phyloP scores from a whole-genome alignment of 495 filamentous ascomycete species.

The Aspergillus affinis region DNA sequence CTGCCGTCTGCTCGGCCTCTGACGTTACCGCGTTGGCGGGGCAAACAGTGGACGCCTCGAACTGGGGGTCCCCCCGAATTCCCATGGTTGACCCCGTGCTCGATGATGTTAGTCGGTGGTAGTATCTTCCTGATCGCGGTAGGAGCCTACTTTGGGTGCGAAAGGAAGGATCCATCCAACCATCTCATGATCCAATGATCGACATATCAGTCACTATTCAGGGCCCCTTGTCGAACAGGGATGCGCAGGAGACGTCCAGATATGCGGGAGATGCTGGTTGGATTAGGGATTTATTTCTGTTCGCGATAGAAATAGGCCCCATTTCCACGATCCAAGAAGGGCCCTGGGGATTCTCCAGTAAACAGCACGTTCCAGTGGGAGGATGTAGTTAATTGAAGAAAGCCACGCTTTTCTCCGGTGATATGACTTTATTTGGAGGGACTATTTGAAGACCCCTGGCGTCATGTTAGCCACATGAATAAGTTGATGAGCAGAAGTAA shows the following conservation, averaged over 20 bases:
- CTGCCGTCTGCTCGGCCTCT: constrained; percentile 1
- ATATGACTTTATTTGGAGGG: not conserved
- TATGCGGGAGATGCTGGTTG: not conserved
- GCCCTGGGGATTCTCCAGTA: too few species aligned
- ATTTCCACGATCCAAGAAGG: too few species aligned
- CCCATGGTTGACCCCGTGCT: not conserved
- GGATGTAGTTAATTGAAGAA: too few species aligned
- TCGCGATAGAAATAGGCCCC: not conserved
- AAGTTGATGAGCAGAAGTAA: not conserved
- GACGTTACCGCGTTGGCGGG: constrained; percentile 9
- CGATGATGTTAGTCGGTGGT: not conserved
- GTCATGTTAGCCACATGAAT: not conserved
- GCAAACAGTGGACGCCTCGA: not conserved
- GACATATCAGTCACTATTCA: not conserved
- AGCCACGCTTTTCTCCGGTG: not conserved
- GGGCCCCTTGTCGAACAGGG: not conserved
- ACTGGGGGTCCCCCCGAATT: not conserved
- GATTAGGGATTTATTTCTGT: not conserved
- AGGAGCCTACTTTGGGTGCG: too few species aligned
- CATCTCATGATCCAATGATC: not conserved
- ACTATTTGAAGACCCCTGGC: not conserved
- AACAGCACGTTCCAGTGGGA: too few species aligned
- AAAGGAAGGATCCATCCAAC: too few species aligned
- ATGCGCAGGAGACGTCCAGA: too few species aligned
- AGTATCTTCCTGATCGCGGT: too few species aligned